A percentile compares a stretch with the other conserved stretches of the same genome.
phyloP scores from a whole-genome alignment of 331 rosid genomes.

The Erythrophleum ivorense region DNA sequence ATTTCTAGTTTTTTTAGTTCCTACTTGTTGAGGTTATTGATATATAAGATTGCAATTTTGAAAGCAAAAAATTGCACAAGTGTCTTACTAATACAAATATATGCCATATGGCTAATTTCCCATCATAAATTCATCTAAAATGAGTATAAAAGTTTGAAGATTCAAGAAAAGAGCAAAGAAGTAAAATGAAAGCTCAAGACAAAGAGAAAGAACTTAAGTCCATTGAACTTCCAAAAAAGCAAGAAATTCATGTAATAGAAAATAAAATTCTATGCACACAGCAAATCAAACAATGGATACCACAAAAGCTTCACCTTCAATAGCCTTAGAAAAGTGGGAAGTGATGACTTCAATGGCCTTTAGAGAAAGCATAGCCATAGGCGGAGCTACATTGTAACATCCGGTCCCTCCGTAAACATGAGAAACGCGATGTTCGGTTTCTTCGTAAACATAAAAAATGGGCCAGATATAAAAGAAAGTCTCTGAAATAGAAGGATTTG shows the following conservation, averaged over 20 bases:
- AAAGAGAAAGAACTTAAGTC: background rate
- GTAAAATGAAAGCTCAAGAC: slow-evolving; percentile 23
- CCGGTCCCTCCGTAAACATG: too few relatives aligned
- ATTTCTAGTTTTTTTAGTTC: too few relatives aligned
- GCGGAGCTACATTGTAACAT: too few relatives aligned
- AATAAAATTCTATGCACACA: slow-evolving; percentile 22
- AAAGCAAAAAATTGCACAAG: background rate
- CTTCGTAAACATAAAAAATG: too few relatives aligned
- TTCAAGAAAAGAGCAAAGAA: background rate
- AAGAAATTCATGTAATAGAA: background rate
- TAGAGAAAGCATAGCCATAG: too few relatives aligned
- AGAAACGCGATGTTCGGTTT: too few relatives aligned
- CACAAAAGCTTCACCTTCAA: slow-evolving; percentile 51
- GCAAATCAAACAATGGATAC: background rate
- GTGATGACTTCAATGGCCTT: too few relatives aligned
- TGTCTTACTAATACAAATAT: slow-evolving; percentile 31
- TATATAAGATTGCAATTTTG: too few relatives aligned
- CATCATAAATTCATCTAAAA: background rate
- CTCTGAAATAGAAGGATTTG: too few relatives aligned
- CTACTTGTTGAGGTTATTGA: too few relatives aligned
- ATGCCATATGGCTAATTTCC: slow-evolving; percentile 10
- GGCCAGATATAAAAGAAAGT: too few relatives aligned
- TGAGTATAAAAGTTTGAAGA: slow-evolving; percentile 29
- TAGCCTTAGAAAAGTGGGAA: too few relatives aligned
- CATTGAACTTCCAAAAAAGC: background rate